Conservation (phyloP, 2,329 filamentous ascomycete species). For the Diplocarpon rosae region DNA sequence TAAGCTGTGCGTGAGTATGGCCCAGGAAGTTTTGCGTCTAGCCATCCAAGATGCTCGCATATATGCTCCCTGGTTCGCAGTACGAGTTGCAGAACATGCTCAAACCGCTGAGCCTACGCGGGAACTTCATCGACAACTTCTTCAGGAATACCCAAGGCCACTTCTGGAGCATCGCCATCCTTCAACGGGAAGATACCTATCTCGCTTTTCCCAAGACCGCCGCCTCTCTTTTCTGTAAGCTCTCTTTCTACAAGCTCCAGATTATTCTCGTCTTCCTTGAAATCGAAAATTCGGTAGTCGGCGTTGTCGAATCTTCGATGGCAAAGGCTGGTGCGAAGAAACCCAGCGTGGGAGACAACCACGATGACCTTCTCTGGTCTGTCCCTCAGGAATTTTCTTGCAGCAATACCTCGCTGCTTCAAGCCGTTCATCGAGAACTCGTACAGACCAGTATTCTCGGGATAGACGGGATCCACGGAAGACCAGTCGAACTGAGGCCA, state of each 20-base stretch:
- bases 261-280: slow-evolving; percentile 19
- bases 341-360: slow-evolving; percentile 25
- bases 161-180: slow-evolving; percentile 2
- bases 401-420: slow-evolving; percentile 19
- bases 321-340: slow-evolving; percentile 22
- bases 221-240: slow-evolving; percentile 21
- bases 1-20: too few relatives aligned
- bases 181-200: slow-evolving; percentile 10
- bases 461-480: slow-evolving; percentile 23
- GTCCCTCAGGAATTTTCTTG: slow-evolving; percentile 21
- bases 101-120: too few relatives aligned
- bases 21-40: too few relatives aligned
- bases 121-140: slow-evolving; percentile 11
- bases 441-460: slow-evolving; percentile 24
- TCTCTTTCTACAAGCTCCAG: slow-evolving; percentile 23
- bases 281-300: slow-evolving; percentile 27
- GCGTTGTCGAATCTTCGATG: slow-evolving; percentile 24
- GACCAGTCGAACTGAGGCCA: slow-evolving; percentile 28
- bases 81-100: too few relatives aligned
- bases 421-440: slow-evolving; percentile 17
- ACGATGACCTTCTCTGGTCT: slow-evolving; percentile 27
- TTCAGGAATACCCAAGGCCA: slow-evolving; percentile 1
- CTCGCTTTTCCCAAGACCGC: slow-evolving; percentile 24
- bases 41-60: too few relatives aligned
- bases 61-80: too few relatives aligned